These are phyloP conservation scores for Leptographium lundbergii DNA, from an alignment of 2,329 filamentous ascomycete species.

Conservation along the genomic window DNA sequence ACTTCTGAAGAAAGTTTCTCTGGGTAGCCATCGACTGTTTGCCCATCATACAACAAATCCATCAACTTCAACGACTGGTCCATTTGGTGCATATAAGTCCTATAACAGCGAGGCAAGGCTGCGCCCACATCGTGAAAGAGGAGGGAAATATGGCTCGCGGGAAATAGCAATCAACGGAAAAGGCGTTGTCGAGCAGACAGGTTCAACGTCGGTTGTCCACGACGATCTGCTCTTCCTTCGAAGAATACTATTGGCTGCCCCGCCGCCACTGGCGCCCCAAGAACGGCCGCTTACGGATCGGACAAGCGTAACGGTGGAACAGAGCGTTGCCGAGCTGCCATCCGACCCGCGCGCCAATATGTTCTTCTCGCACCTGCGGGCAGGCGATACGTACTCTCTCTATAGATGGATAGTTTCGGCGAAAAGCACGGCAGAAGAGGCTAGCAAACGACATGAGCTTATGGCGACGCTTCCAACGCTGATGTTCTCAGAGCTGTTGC, in stretches of 20 bases:
- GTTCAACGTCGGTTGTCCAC: neutral
- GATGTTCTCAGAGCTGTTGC: slow-evolving; percentile 51
- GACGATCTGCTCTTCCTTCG: neutral
- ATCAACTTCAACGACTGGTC: neutral
- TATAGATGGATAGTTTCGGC: slow-evolving; percentile 1
- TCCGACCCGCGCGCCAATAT: neutral
- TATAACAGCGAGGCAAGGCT: neutral
- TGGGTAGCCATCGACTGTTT: neutral
- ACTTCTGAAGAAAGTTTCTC: neutral
- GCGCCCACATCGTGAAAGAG: neutral
- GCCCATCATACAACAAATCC: neutral
- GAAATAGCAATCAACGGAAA: neutral
- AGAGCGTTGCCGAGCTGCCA: neutral
- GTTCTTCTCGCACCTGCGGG: neutral
- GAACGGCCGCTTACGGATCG: neutral
- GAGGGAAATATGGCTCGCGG: neutral
- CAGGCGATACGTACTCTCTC: neutral
- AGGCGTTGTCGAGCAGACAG: neutral
- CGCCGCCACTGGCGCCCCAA: neutral
- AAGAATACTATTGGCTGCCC: neutral
- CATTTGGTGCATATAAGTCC: neutral
- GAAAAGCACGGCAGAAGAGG: neutral
- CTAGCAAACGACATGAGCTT: slow-evolving; percentile 10
- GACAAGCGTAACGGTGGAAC: neutral
- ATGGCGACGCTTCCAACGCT: slow-evolving; percentile 32